Evolutionary conservation across 306 rosid genomes (phyloP).

Genomic region (Cotoneaster glaucophyllus): DNA sequence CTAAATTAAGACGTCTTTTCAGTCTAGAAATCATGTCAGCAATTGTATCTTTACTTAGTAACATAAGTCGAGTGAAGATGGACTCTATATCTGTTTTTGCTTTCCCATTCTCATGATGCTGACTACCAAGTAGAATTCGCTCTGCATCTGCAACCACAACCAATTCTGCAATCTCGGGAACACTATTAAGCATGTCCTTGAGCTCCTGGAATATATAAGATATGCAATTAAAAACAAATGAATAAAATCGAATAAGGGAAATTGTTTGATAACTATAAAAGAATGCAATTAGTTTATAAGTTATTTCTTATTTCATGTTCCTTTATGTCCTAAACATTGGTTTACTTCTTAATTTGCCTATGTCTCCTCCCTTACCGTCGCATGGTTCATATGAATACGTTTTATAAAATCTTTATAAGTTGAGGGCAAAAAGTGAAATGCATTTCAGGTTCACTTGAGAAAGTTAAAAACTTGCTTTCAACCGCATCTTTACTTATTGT

Average conservation of each 20-base stretch:
- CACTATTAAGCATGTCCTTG: constrained; percentile 20
- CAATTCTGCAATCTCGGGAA: constrained; percentile 36
- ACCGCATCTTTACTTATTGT: not conserved
- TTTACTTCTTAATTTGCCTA: not conserved
- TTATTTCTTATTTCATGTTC: not conserved
- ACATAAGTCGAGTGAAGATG: constrained; percentile 27
- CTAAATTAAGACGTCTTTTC: constrained; percentile 30
- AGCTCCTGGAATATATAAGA: constrained; percentile 20
- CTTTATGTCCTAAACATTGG: too few relatives aligned
- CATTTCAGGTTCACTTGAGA: not conserved
- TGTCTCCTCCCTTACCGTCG: not conserved
- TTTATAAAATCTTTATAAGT: not conserved
- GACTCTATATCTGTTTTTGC: constrained; percentile 23
- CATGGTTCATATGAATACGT: not conserved
- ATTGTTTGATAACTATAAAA: not conserved
- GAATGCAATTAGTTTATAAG: not conserved
- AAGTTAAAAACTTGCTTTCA: not conserved
- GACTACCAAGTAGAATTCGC: constrained; percentile 12
- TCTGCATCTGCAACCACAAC: constrained; percentile 23
- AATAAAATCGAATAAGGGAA: not conserved
- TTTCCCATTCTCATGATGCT: constrained; percentile 19
- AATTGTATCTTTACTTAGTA: constrained; percentile 21
- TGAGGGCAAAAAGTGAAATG: not conserved
- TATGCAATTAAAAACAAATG: not conserved
- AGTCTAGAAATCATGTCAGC: constrained; percentile 14